Percentiles rank a stretch among this genome's conserved stretches.
Conservation (phyloP, 1,284 basidiomycete species). For the Moesziomyces globuligerus region DNA sequence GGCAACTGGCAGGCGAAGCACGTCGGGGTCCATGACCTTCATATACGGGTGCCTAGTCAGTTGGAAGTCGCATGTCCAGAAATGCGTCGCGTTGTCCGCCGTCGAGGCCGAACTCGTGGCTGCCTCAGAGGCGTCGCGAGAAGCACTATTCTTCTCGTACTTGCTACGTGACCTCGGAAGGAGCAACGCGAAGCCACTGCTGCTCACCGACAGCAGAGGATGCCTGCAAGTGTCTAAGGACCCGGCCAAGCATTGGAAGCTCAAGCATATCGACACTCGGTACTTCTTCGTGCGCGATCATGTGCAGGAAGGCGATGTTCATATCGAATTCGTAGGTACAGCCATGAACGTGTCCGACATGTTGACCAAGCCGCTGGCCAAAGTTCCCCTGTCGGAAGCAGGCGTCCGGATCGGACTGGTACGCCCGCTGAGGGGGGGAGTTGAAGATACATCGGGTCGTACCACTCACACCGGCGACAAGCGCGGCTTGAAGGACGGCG, state of each 20-base stretch:
- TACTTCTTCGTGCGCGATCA: slow-evolving; percentile 1
- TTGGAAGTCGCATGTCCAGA: slow-evolving; percentile 13
- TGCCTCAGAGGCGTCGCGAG: slow-evolving; percentile 9
- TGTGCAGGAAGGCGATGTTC: background rate
- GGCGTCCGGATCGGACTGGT: too few relatives aligned
- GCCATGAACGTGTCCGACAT: background rate
- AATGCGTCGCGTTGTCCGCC: slow-evolving; percentile 1
- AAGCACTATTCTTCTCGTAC: slow-evolving; percentile 7
- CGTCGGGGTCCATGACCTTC: slow-evolving; percentile 8
- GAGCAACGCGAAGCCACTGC: background rate
- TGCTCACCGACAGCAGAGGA: slow-evolving; percentile 1
- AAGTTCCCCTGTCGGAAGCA: too few relatives aligned
- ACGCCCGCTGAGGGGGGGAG: too few relatives aligned
- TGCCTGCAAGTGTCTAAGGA: slow-evolving; percentile 12
- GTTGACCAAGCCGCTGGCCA: slow-evolving; percentile 1
- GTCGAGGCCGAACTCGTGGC: slow-evolving; percentile 18
- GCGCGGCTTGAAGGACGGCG: too few relatives aligned
- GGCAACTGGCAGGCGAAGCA: slow-evolving; percentile 1
- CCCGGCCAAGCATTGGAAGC: slow-evolving; percentile 14
- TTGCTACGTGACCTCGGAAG: slow-evolving; percentile 3
- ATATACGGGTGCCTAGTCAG: slow-evolving; percentile 9
- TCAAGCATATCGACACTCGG: slow-evolving; percentile 10
- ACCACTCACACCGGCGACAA: too few relatives aligned
- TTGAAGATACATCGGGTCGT: too few relatives aligned
- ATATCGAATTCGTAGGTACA: background rate